A percentile compares a stretch with the other conserved stretches of the same genome.
Conservation (phyloP, 2,329 filamentous ascomycete genomes). For the Ceratocystis variospora region DNA sequence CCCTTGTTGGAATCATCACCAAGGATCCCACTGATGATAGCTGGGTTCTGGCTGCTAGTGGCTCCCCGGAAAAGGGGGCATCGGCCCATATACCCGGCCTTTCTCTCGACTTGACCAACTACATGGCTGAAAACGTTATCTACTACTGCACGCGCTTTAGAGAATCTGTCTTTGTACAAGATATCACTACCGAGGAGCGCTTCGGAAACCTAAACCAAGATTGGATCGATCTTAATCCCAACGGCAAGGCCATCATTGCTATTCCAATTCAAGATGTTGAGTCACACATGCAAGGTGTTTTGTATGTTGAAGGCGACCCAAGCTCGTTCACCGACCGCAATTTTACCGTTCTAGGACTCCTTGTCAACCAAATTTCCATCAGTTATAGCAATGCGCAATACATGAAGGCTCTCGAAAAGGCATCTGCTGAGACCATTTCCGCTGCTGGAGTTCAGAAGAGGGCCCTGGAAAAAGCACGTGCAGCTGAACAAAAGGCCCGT, state of each 20-base stretch:
- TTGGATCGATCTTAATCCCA: constrained; percentile 54
- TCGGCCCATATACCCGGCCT: constrained; percentile 52
- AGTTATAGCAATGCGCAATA: constrained; percentile 55
- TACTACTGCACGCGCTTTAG: constrained; percentile 64
- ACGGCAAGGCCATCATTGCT: constrained; percentile 63
- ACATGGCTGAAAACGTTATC: constrained; percentile 64
- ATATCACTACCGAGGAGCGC: constrained; percentile 60
- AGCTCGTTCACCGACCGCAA: constrained; percentile 66
- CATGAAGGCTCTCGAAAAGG: constrained; percentile 59
- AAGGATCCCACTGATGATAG: constrained; percentile 43
- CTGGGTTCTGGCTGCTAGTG: constrained; percentile 63
- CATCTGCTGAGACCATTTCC: constrained; percentile 61
- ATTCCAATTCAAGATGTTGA: constrained; percentile 63
- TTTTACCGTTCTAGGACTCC: constrained; percentile 50
- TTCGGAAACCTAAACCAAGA: constrained; percentile 60
- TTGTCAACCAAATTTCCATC: constrained; percentile 67
- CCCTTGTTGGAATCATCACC: constrained; percentile 59
- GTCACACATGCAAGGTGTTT: constrained; percentile 54
- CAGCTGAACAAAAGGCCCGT: constrained; percentile 13
- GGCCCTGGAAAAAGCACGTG: constrained; percentile 54
- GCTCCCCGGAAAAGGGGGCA: constrained; percentile 55
- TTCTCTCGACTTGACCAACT: constrained; percentile 48
- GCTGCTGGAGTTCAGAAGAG: constrained; percentile 68
- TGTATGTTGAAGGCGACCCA: constrained; percentile 62
- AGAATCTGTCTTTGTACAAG: constrained; percentile 60